These are phyloP conservation scores for Apophysomyces elegans DNA, from an alignment of 371 early-diverging fungal species.

Conservation along the genomic window DNA sequence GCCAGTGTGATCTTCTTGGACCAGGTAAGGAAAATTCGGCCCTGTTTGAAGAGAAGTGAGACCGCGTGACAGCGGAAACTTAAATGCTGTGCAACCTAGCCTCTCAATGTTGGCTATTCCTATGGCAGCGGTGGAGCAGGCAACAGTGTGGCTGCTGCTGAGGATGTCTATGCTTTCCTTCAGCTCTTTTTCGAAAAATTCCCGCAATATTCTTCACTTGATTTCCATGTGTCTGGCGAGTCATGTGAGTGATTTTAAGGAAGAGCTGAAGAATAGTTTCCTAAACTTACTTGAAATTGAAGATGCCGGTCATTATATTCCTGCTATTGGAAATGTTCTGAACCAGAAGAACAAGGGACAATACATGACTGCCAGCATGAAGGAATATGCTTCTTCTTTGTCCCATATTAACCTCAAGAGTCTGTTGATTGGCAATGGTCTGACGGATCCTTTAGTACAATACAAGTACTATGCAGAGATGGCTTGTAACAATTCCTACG, in stretches of 20 bases:
- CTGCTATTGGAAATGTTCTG: conserved; percentile 76
- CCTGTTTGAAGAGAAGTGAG: too few species aligned
- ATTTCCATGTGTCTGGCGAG: conserved; percentile 65
- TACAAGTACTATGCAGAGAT: conserved; percentile 90
- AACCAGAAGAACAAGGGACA: conserved; percentile 66
- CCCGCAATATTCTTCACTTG: conserved; percentile 56
- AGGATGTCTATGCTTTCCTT: conserved; percentile 80
- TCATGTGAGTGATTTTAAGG: conserved; percentile 38
- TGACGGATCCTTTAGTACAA: conserved; percentile 89
- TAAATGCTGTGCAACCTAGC: conserved; percentile 35
- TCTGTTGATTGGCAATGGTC: conserved; percentile 90
- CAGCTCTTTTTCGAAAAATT: conserved; percentile 68
- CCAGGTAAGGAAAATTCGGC: conserved; percentile 48
- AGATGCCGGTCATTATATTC: conserved; percentile 83
- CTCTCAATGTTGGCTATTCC: conserved; percentile 78
- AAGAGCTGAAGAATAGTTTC: not conserved
- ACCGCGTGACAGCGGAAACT: not conserved
- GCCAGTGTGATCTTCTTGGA: conserved; percentile 81
- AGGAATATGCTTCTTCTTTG: conserved; percentile 43
- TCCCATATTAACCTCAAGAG: conserved; percentile 74
- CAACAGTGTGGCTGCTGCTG: conserved; percentile 64
- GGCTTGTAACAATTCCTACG: conserved; percentile 81
- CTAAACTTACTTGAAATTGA: not conserved
- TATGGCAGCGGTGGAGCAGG: conserved; percentile 60
- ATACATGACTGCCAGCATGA: conserved; percentile 37